Evolutionary conservation across 345 rosid genomes (phyloP), one percentile per base, ranked within the genome.

Genomic region (Hypericum androsaemum): DNA sequence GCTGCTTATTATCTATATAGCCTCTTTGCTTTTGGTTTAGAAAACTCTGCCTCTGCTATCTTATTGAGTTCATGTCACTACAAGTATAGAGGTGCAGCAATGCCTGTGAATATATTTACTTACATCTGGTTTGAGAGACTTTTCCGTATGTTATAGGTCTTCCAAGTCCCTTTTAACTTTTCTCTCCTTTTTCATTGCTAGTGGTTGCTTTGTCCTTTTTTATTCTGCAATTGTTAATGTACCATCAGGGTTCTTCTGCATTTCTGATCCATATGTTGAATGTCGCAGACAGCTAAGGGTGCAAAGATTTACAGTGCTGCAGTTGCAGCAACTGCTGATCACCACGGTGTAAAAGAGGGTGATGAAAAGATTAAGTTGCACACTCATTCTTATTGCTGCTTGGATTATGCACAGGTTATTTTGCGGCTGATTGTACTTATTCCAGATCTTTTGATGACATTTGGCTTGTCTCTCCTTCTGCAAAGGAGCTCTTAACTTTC

Each of bases 361-460:
- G 96, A 81, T 10, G 96, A 87, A 59, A 90, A 87, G 74, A 65
- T 78, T 65, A 92, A 92, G 77, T 54, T 80, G 59, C 94, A 88
- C 56, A 83, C 94, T 5, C 95, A 85, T 57, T 83, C 94, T 6
- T 92, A 92, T 60, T 88, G 95, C 66, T 85, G 96, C 72, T 76
- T 88, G 36, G 88, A 92, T 70, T 92, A 92, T 78, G 70, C 80
- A 43, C 95, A 84, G 81, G 98, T 84, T 47, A 39, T 56, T 54
- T 41, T 53, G 54, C 58, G 54, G 49, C 54, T 51, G 35, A 58
- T 11, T 44, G 2, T n/a, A 40, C 11, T 9, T 16, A 37, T 32
- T 8, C 37, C 39, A 52, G 15, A 36, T 10, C 13, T 10, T 43
- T 45, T 9, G 15, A 41, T 7, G 12, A 45, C 62, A 8, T 42